These are phyloP conservation scores for Ophiostoma ulmi DNA, from an alignment of 2,329 filamentous ascomycete species.

Conservation along the genomic window DNA sequence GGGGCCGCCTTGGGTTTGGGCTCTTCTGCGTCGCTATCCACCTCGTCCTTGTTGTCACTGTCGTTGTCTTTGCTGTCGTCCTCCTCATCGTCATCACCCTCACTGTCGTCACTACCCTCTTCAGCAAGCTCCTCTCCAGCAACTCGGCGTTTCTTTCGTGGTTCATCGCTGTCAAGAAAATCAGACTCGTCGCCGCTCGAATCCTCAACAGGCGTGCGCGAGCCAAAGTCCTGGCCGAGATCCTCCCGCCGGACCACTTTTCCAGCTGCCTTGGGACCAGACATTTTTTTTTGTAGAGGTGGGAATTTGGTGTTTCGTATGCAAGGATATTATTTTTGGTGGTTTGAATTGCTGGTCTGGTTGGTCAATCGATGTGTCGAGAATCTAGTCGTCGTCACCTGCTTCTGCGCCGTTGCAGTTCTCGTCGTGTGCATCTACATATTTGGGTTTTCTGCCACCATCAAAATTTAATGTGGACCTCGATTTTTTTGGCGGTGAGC, in stretches of 20 bases:
- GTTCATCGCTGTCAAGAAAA: constrained; percentile 39
- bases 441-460: constrained; percentile 21
- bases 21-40: constrained; percentile 27
- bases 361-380: not conserved
- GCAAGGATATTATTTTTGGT: not conserved
- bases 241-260: constrained; percentile 21
- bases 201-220: constrained; percentile 3
- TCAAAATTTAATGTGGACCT: constrained; percentile 19
- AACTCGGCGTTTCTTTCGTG: constrained; percentile 35
- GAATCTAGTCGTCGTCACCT: not conserved
- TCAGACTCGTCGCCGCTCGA: constrained; percentile 41
- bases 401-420: not conserved
- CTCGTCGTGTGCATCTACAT: not conserved
- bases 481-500: constrained; percentile 21
- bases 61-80: constrained; percentile 2
- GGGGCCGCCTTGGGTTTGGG: constrained; percentile 29
- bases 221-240: constrained; percentile 13
- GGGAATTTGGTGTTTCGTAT: not conserved
- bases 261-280: constrained; percentile 17
- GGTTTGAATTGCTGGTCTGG: not conserved
- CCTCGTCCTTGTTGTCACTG: constrained; percentile 28
- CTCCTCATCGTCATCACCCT: constrained; percentile 25
- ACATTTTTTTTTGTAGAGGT: constrained; percentile 11
- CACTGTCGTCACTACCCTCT: constrained; percentile 29
- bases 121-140: not conserved